Evolutionary conservation across 108 stramenopile species (phyloP).

Genomic region (Cyclostephanos tholiformis): DNA sequence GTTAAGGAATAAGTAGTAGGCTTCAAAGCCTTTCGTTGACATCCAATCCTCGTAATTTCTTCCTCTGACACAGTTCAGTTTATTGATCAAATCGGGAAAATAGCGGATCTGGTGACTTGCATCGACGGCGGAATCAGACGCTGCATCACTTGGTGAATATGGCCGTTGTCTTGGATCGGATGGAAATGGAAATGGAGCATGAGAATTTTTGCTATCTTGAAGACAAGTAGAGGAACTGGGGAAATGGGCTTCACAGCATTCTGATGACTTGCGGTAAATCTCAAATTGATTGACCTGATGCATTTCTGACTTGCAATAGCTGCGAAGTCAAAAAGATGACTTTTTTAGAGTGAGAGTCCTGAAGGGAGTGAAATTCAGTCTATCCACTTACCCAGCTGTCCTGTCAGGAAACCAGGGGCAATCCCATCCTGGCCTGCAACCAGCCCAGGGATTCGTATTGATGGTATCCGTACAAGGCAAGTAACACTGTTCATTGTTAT

Average conservation of each 20-base stretch:
- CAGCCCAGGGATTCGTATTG: slow-evolving; percentile 21
- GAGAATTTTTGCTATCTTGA: slow-evolving; percentile 1
- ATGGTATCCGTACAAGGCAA: slow-evolving; percentile 6
- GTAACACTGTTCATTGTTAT: slow-evolving; percentile 15
- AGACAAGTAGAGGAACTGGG: slow-evolving; percentile 10
- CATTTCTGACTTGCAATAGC: slow-evolving; percentile 4
- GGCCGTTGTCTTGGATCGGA: neutral
- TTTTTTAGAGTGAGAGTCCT: neutral
- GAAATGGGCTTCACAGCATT: slow-evolving; percentile 12
- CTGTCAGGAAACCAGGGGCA: slow-evolving; percentile 25
- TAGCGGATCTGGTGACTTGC: neutral
- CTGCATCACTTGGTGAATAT: neutral
- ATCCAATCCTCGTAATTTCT: slow-evolving; percentile 25
- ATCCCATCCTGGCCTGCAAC: slow-evolving; percentile 23
- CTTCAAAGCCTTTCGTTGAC: neutral
- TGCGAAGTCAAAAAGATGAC: neutral
- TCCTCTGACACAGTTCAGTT: slow-evolving; percentile 15
- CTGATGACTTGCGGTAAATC: slow-evolving; percentile 16
- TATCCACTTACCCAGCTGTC: slow-evolving; percentile 2
- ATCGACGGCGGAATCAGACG: neutral
- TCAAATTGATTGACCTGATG: neutral
- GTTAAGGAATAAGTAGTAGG: slow-evolving; percentile 3
- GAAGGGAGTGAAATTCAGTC: too few species aligned
- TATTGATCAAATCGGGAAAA: slow-evolving; percentile 20
- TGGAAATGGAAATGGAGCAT: slow-evolving; percentile 23